Evolutionary conservation across 768 basidiomycete genomes (phyloP), one percentile per base, ranked within the genome.

Genomic region (Botryobasidium botryosum): DNA sequence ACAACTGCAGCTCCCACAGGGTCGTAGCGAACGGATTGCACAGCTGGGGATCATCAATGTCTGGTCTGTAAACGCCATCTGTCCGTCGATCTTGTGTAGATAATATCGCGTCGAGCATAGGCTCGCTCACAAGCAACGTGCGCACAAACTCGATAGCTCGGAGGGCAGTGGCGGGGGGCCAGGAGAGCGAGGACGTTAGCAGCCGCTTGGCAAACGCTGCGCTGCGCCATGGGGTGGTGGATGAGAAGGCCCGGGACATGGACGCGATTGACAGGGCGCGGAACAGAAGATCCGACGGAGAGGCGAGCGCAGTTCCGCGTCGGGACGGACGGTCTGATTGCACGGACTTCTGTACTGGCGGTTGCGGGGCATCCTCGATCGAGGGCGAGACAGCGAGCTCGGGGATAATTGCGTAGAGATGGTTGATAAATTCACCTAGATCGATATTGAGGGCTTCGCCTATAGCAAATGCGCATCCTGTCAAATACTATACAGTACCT

Each of bases 401-500:
- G 7, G 79, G 68, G 52, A 99, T 74, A 51, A 90, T 70, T 18
- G 74, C 67, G 65, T 92, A 97, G 6, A 99, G 71, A 21, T 74
- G 71, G 42, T 77, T 71, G 59, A 86, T 71, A 57, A 97, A 96
- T 55, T 90, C 92, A 55, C 66, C 70, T 44, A 96, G 70, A 68
- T 97, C 94, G 57, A 99, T 85, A 55, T 88, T 90, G 53, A 99
- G 70, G n/a, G 92, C 86, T 64, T 99, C 94, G 47, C 90, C 88
- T 92, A 53, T 21, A 45, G 48, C 5, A 10, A 10, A 10, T 10
- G 17, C 10, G 10, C 17, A 33, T 10, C 32, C 32, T 33, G 17
- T 33, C 32, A 17, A 10, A 33, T 10, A 33, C 17, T 17, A 13
- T 33, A n/a, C 33, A 21, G 21, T 40, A 24, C 38, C n/a, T n/a